Base-by-base conservation (phyloP, 2,329 filamentous ascomycete genomes). In the Fusarium pseudograminearum region DNA sequence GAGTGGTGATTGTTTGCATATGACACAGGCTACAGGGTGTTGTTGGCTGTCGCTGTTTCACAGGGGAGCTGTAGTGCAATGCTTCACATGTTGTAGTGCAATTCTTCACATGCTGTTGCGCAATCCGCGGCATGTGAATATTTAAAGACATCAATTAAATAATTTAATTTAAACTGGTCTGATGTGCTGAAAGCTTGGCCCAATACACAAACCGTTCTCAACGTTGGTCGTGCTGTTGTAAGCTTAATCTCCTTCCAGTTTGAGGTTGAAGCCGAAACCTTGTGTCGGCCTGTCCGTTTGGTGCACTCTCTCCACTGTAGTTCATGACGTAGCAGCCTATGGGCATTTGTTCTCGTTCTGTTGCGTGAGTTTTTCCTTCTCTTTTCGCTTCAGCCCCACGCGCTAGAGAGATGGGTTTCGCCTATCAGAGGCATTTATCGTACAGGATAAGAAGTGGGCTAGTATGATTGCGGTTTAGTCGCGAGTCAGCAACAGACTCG, bases 281-380 rank as follows among this genome's bases (percentile, higher is more conserved):
- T 64, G 60, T 66, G 30, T 74, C 72, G 72, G 72, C 57, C 53
- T 55, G 58, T 31, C 72, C 72, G 72, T 48, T 53, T 30, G 36
- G 42, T 12, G n/a, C 36, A 28, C 26, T 46, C 18, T 22, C 41
- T 50, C 70, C 69, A 66, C 66, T 61, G 8, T 20, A 30, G 28
- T 34, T 55, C 28, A 41, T 69, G 65, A 69, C 60, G 65, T 69
- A 59, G 31, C 20, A 36, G 9, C 61, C 62, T 65, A 65, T 65
- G 34, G 34, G 48, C 14, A 42, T 47, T 42, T 28, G 26, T 28
- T 28, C 10, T 26, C 24, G 24, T 26, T 38, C 36, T 38, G n/a
- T 45, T 30, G 24, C n/a, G 26, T 45, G 24, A 20, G 20, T 24
- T 50, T 50, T 52, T 50, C 22, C 54, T 36, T 65, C 45, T 52